Conservation (phyloP, 169 alveolate genomes). For the Babesia bigemina region DNA sequence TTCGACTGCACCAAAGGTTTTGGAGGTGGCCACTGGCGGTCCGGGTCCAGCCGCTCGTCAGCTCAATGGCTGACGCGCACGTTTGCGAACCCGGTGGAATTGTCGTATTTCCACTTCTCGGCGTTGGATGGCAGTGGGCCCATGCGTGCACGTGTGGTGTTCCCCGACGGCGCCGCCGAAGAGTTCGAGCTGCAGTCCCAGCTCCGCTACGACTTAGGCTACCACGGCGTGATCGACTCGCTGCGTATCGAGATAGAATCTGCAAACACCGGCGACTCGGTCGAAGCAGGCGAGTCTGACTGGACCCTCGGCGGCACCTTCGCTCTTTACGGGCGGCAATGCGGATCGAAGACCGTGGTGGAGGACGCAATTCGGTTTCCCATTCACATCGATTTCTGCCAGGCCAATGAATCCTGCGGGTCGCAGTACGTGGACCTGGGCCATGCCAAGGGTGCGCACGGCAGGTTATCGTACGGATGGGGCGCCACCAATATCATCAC, state of each 20-base stretch:
- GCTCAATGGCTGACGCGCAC: conserved; percentile 41
- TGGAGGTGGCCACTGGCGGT: conserved; percentile 43
- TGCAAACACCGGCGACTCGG: conserved; percentile 12
- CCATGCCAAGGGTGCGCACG: conserved; percentile 37
- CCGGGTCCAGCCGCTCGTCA: conserved; percentile 17
- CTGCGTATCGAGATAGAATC: conserved; percentile 37
- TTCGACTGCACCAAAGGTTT: conserved; percentile 56
- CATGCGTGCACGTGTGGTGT: conserved; percentile 28
- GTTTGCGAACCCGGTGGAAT: conserved; percentile 54
- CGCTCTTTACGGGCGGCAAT: conserved; percentile 49
- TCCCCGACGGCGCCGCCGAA: conserved; percentile 60
- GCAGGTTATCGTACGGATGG: conserved; percentile 64
- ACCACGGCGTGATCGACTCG: conserved; percentile 32
- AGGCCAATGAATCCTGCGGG: conserved; percentile 33
- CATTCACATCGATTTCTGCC: conserved; percentile 25
- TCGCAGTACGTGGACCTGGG: conserved; percentile 50
- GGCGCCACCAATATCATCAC: conserved; percentile 22
- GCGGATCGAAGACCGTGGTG: conserved; percentile 27
- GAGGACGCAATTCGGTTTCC: conserved; percentile 26
- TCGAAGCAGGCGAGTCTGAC: not conserved
- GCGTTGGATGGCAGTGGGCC: conserved; percentile 41
- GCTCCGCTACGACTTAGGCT: conserved; percentile 53
- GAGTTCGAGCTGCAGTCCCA: conserved; percentile 53
- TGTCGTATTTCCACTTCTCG: conserved; percentile 51
- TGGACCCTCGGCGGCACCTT: conserved; percentile 52